Evolutionary conservation across 257 asterid genomes (phyloP), one percentile per base, ranked within the genome.

Genomic region (Buddleja alternifolia): DNA sequence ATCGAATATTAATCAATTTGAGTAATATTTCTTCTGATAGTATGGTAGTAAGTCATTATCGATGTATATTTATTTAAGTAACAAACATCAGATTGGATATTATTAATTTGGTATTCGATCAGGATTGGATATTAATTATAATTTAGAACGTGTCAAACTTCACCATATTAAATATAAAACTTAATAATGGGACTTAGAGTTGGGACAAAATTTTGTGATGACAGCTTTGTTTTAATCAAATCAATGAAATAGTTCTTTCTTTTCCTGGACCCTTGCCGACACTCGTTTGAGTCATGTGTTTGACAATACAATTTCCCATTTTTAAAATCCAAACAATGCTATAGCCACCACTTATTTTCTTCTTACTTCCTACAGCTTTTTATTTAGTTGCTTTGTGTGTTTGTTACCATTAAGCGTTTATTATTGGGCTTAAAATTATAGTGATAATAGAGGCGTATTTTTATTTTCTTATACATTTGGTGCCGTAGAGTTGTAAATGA

Each of bases 201-300:
- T 68, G 3, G 57, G 65, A 68, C 65, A 55, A 75, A 58, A 69
- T 14, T 69, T 16, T 39, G 56, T 48, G 65, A 56, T 15, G 65
- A 56, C 58, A 71, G 63, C 70, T 62, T 29, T 42, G 15, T 52
- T 71, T 23, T 21, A 60, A 62, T 46, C 54, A 51, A 1, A 17
- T 0, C n/a, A 12, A 19, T 3, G 6, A 37, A 42, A 40, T 42
- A 63, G 46, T 36, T 47, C 17, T 14, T 69, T 39, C 32, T 32
- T 8, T 37, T 9, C 32, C 4, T 19, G 34, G 6, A 12, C 24
- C 24, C 19, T 32, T 48, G 69, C 73, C 69, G 78, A 73, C 73
- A 73, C 69, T 72, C 67, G 3, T 47, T 64, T 29, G 44, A 29
- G 15, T 67, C 64, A 21, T 24, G 54, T 55, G 47, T 56, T 63